A percentile compares a stretch with the other conserved stretches of the same genome.
These are phyloP conservation scores for Domatiomyces globalis DNA, from an alignment of 2,329 filamentous ascomycete species.

Conservation along the genomic window DNA sequence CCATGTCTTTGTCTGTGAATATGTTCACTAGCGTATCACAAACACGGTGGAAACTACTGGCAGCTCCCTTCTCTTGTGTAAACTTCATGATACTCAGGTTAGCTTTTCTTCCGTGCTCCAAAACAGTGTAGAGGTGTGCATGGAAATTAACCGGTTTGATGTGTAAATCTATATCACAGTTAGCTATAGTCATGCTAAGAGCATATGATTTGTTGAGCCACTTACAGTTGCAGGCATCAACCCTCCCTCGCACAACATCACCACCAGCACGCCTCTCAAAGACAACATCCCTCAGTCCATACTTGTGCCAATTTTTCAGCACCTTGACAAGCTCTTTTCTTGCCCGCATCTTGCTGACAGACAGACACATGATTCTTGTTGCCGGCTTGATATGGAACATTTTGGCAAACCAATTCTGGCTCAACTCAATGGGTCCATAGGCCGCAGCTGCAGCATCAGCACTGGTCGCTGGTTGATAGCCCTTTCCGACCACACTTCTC, in stretches of 20 bases:
- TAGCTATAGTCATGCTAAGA: slow-evolving; percentile 11
- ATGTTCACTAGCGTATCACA: slow-evolving; percentile 61
- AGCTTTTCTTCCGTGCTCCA: slow-evolving; percentile 66
- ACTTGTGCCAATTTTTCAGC: slow-evolving; percentile 64
- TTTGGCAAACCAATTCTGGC: slow-evolving; percentile 76
- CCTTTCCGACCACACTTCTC: slow-evolving; percentile 1
- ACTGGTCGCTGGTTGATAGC: slow-evolving; percentile 10
- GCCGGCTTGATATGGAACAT: slow-evolving; percentile 83
- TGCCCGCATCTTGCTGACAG: slow-evolving; percentile 54
- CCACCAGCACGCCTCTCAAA: slow-evolving; percentile 67
- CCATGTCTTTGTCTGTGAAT: slow-evolving; percentile 48
- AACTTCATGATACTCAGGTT: slow-evolving; percentile 71
- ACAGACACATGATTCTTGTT: slow-evolving; percentile 59
- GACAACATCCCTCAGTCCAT: slow-evolving; percentile 65
- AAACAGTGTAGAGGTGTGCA: slow-evolving; percentile 73
- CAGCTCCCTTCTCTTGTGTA: slow-evolving; percentile 81
- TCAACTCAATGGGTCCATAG: slow-evolving; percentile 44
- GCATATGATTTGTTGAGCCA: slow-evolving; percentile 8
- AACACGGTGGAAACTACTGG: slow-evolving; percentile 73
- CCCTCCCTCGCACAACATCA: slow-evolving; percentile 52
- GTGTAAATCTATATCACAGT: slow-evolving; percentile 46
- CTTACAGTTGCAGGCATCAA: slow-evolving; percentile 68
- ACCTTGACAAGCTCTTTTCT: slow-evolving; percentile 63
- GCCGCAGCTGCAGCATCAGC: slow-evolving; percentile 12
- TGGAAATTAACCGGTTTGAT: slow-evolving; percentile 83